These are phyloP conservation scores for Lecanicillium sp. DNA, from an alignment of 2,329 filamentous ascomycete genomes.

Conservation along the genomic window DNA sequence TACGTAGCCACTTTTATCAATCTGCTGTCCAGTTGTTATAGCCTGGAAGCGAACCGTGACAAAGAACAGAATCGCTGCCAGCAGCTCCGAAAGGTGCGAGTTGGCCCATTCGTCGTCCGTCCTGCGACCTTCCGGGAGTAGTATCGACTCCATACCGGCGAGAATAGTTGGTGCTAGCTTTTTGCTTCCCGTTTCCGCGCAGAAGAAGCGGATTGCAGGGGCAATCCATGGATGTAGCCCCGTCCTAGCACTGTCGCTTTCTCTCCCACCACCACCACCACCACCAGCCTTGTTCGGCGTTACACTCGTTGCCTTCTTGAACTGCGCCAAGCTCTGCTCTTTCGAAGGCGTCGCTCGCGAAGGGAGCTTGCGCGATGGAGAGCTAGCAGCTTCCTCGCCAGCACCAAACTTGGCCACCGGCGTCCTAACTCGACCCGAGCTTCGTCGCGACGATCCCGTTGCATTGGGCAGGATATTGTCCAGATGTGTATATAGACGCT, in stretches of 20 bases:
- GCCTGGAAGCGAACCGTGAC: slow-evolving; percentile 42
- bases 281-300: slow-evolving; percentile 15
- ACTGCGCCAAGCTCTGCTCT: slow-evolving; percentile 33
- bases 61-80: slow-evolving; percentile 54
- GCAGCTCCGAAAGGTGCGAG: slow-evolving; percentile 41
- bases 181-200: slow-evolving; percentile 50
- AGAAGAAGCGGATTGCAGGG: slow-evolving; percentile 54
- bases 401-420: slow-evolving; percentile 23
- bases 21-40: slow-evolving; percentile 26
- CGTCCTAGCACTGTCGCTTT: slow-evolving; percentile 22
- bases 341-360: slow-evolving; percentile 39
- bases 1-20: slow-evolving; percentile 36
- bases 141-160: slow-evolving; percentile 58
- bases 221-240: slow-evolving; percentile 59
- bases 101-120: slow-evolving; percentile 41
- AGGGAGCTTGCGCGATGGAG: slow-evolving; percentile 23
- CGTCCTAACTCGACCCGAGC: slow-evolving; percentile 21
- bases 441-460: slow-evolving; percentile 21
- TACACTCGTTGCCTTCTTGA: slow-evolving; percentile 29
- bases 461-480: slow-evolving; percentile 57
- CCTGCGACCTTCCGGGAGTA: slow-evolving; percentile 32
- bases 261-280: slow-evolving; percentile 22
- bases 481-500: slow-evolving; percentile 73
- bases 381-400: slow-evolving; percentile 13
- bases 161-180: slow-evolving; percentile 64